Evolutionary conservation across 108 stramenopile species (phyloP).

Genomic region (Epithemia pelagica): DNA sequence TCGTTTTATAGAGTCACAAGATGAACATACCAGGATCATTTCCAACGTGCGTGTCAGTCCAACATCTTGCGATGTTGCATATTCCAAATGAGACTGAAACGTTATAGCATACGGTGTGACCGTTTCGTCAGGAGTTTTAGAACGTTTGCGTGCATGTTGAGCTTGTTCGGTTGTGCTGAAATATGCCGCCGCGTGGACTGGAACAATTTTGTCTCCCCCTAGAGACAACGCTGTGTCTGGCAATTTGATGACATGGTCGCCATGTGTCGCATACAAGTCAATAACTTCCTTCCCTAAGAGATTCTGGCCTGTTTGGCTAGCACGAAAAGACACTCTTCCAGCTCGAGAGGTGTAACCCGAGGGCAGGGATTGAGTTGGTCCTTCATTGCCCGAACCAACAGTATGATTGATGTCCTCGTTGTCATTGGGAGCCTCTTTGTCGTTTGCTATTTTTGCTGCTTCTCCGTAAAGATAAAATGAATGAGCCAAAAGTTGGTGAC

Average conservation of each 20-base stretch:
- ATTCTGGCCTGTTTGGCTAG: not conserved
- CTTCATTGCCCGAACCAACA: not conserved
- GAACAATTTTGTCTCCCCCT: constrained; percentile 49
- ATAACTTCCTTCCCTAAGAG: constrained; percentile 12
- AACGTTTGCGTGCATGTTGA: not conserved
- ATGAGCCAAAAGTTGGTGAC: constrained; percentile 77
- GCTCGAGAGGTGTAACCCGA: constrained; percentile 31
- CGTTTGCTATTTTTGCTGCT: constrained; percentile 5
- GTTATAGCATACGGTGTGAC: constrained; percentile 53
- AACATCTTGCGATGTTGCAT: constrained; percentile 16
- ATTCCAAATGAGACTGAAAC: constrained; percentile 82
- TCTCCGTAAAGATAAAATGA: constrained; percentile 33
- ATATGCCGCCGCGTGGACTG: constrained; percentile 64
- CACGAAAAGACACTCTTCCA: constrained; percentile 26
- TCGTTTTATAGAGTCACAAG: not conserved
- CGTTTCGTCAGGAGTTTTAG: not conserved
- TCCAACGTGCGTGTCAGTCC: constrained; percentile 39
- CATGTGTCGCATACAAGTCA: constrained; percentile 65
- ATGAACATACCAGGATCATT: constrained; percentile 11
- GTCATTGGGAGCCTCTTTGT: not conserved
- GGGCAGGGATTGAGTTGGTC: constrained; percentile 23
- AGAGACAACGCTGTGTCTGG: constrained; percentile 47
- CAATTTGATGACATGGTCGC: constrained; percentile 67
- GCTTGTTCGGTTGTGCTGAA: constrained; percentile 26
- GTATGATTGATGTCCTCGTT: not conserved